Conservation (phyloP, 495 filamentous ascomycete genomes). For the Xylaria cubensis region DNA sequence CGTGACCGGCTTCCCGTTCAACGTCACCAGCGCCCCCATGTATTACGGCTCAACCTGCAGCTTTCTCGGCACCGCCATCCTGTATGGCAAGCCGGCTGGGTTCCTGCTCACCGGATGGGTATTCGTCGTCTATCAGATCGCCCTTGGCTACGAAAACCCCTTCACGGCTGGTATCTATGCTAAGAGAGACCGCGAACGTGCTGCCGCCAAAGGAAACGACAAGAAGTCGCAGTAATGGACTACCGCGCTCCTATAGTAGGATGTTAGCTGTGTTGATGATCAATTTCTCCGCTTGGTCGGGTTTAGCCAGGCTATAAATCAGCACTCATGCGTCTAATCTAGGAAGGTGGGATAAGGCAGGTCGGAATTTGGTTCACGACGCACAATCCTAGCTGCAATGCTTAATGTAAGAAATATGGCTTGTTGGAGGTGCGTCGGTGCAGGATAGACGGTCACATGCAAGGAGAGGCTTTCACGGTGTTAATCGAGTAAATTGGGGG, state of each 20-base stretch:
- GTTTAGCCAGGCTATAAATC: not conserved
- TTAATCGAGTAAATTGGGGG: not conserved
- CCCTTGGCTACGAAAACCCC: conserved; percentile 92
- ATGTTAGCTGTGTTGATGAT: not conserved
- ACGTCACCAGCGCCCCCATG: conserved; percentile 90
- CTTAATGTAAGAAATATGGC: not conserved
- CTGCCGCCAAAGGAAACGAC: conserved; percentile 40
- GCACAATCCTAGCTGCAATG: not conserved
- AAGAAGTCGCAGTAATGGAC: conserved; percentile 54
- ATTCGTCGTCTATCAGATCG: conserved; percentile 78
- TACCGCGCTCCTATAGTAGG: not conserved
- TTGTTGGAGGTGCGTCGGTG: not conserved
- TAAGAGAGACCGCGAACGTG: conserved; percentile 73
- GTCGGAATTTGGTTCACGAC: not conserved
- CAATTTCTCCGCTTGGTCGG: not conserved
- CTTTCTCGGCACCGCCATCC: conserved; percentile 88
- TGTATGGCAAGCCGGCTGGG: conserved; percentile 89
- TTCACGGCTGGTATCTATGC: conserved; percentile 95
- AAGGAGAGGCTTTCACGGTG: not conserved
- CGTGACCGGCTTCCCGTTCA: conserved; percentile 95
- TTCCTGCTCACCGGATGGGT: conserved; percentile 78
- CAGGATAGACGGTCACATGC: not conserved
- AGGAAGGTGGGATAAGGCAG: not conserved
- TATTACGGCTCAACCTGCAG: conserved; percentile 93
- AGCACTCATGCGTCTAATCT: not conserved